A percentile compares a stretch with the other conserved stretches of the same genome.
Evolutionary conservation across 2,329 filamentous ascomycete genomes (phyloP).

Genomic region (Sporothrix dimorphospora): DNA sequence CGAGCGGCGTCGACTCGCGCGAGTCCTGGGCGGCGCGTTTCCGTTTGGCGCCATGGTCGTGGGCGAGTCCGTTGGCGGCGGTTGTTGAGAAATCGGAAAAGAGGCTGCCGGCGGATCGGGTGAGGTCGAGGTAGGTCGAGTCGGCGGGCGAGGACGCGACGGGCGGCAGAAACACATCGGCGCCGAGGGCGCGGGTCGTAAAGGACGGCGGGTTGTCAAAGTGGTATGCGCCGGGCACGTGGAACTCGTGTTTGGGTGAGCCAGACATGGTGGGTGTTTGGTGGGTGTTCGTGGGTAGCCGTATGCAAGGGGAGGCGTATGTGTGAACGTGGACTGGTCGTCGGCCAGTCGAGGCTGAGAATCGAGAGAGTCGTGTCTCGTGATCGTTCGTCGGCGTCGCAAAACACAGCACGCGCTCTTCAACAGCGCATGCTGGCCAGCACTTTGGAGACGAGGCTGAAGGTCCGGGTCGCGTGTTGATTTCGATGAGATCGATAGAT

Average conservation of each 20-base stretch:
- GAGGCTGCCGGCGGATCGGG: conserved; percentile 46
- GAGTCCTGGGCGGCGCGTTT: conserved; percentile 45
- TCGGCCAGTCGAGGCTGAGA: no score
- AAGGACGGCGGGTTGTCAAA: conserved; percentile 35
- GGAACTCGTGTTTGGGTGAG: conserved; percentile 39
- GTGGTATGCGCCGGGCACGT: conserved; percentile 41
- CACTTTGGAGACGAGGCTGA: not conserved
- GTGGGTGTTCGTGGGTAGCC: not conserved
- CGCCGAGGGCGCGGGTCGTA: conserved; percentile 37
- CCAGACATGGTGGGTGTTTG: conserved; percentile 25
- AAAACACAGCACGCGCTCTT: conserved; percentile 1
- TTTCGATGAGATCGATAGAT: not conserved
- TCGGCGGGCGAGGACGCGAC: conserved; percentile 35
- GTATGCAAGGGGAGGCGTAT: not conserved
- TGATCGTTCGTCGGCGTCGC: not conserved
- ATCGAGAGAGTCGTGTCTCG: not conserved
- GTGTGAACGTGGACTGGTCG: not conserved
- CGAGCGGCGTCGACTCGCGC: conserved; percentile 42
- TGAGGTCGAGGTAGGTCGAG: conserved; percentile 37
- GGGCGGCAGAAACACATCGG: conserved; percentile 43
- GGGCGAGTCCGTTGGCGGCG: conserved; percentile 32
- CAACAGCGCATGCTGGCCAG: conserved; percentile 12
- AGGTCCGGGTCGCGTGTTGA: not conserved
- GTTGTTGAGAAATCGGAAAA: conserved; percentile 42
- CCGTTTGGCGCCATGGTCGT: conserved; percentile 45